phyloP scores from a whole-genome alignment of 176 grass and related monocot genomes.

The Melocanna baccifera region DNA sequence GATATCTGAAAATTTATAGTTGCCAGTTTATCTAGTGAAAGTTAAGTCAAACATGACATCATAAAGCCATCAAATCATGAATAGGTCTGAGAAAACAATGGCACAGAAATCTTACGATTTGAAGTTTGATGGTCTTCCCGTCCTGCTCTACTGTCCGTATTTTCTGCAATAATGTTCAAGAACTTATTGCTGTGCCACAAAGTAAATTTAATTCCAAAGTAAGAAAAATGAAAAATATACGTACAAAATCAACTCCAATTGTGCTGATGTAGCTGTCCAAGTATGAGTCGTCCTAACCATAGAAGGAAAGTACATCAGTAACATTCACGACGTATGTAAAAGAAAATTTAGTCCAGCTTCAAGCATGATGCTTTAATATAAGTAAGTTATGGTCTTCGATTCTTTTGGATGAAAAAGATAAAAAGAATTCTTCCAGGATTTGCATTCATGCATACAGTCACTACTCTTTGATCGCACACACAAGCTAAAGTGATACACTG shows the following conservation, averaged over 20 bases:
- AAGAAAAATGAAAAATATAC: constrained; percentile 13
- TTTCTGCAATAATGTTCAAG: constrained; percentile 50
- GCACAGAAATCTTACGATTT: constrained; percentile 53
- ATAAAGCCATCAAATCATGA: not conserved
- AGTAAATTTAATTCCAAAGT: not conserved
- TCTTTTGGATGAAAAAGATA: not conserved
- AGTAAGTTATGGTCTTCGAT: not conserved
- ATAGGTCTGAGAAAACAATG: not conserved
- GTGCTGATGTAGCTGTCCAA: constrained; percentile 89
- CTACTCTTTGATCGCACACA: not conserved
- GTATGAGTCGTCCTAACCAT: constrained; percentile 73
- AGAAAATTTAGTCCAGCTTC: not conserved
- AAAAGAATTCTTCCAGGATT: not conserved
- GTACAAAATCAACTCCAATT: constrained; percentile 87
- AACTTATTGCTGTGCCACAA: not conserved
- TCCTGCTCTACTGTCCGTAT: constrained; percentile 81
- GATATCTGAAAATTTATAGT: not conserved
- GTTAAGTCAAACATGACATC: not conserved
- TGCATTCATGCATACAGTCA: not conserved
- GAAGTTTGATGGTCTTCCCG: constrained; percentile 79
- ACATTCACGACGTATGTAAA: not conserved
- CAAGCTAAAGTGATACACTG: not conserved
- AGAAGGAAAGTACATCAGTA: constrained; percentile 18
- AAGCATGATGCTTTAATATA: not conserved
- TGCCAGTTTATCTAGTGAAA: not conserved